phyloP scores from a whole-genome alignment of 371 early-diverging fungal genomes.

The Umbelopsis sp. region DNA sequence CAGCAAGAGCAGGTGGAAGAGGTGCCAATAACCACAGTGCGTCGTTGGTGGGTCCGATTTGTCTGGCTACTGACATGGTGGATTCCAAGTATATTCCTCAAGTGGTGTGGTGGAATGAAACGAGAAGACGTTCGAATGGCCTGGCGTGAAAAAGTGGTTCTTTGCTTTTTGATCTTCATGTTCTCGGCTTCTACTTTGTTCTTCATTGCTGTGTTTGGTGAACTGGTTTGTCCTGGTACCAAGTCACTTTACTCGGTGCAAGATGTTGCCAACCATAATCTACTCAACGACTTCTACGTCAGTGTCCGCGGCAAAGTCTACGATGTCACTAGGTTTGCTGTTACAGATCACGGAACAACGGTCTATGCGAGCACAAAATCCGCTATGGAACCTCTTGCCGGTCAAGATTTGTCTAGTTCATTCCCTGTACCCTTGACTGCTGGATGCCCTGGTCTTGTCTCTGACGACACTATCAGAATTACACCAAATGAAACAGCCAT shows the following conservation, averaged over 20 bases:
- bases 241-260: constrained; percentile 47
- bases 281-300: constrained; percentile 55
- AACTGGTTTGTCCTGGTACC: constrained; percentile 60
- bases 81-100: constrained; percentile 68
- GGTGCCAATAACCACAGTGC: constrained; percentile 57
- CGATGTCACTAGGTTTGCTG: constrained; percentile 71
- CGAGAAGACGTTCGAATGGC: constrained; percentile 92
- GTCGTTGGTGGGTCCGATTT: constrained; percentile 73
- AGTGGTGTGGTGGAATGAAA: constrained; percentile 74
- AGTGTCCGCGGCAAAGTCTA: constrained; percentile 79
- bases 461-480: constrained; percentile 35
- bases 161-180: constrained; percentile 73
- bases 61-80: constrained; percentile 77
- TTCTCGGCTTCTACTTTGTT: constrained; percentile 57
- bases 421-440: constrained; percentile 59
- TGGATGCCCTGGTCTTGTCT: constrained; percentile 58
- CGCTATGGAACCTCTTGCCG: constrained; percentile 54
- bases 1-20: constrained; percentile 50
- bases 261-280: constrained; percentile 53
- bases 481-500: constrained; percentile 47
- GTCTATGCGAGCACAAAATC: constrained; percentile 48
- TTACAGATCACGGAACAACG: constrained; percentile 57
- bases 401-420: constrained; percentile 60
- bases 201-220: constrained; percentile 60
- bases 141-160: constrained; percentile 89